phyloP scores from a whole-genome alignment of 768 basidiomycete genomes.

The Agrocybe chaxingu region DNA sequence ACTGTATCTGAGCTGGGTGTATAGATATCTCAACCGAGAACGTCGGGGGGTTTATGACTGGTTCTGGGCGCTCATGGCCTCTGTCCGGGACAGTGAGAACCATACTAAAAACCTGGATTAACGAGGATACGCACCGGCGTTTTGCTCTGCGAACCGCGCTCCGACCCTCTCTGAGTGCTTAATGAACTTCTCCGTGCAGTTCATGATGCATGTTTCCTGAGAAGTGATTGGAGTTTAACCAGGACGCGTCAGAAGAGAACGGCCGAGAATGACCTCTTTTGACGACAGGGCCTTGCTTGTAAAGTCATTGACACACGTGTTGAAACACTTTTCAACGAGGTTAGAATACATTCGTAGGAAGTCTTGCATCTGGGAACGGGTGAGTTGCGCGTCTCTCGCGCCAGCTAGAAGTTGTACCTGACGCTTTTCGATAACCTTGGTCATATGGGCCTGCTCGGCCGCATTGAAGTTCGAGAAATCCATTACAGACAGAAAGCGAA shows the following conservation, averaged over 20 bases:
- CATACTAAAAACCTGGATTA: not conserved
- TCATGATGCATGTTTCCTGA: slow-evolving; percentile 85
- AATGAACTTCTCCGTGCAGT: slow-evolving; percentile 97
- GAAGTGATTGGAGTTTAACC: slow-evolving; percentile 3
- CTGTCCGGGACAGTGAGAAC: slow-evolving; percentile 17
- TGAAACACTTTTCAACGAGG: slow-evolving; percentile 96
- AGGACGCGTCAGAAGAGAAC: not conserved
- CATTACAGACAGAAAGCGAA: slow-evolving; percentile 43
- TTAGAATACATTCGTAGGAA: slow-evolving; percentile 93
- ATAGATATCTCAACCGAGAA: not conserved
- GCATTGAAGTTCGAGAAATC: slow-evolving; percentile 89
- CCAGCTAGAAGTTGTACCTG: slow-evolving; percentile 51
- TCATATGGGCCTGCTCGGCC: slow-evolving; percentile 96
- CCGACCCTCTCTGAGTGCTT: slow-evolving; percentile 95
- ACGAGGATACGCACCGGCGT: slow-evolving; percentile 67
- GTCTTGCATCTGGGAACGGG: slow-evolving; percentile 83
- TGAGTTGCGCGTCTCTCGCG: slow-evolving; percentile 2
- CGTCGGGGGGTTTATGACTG: slow-evolving; percentile 20
- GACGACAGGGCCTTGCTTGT: slow-evolving; percentile 90
- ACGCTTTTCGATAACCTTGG: slow-evolving; percentile 91
- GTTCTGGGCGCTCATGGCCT: slow-evolving; percentile 41
- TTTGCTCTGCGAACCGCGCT: slow-evolving; percentile 87
- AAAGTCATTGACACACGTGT: slow-evolving; percentile 92
- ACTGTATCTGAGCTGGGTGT: not conserved
- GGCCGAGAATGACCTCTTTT: slow-evolving; percentile 67